Base-by-base conservation (phyloP, 441 rosid genomes). In the Populus hybrid region DNA sequence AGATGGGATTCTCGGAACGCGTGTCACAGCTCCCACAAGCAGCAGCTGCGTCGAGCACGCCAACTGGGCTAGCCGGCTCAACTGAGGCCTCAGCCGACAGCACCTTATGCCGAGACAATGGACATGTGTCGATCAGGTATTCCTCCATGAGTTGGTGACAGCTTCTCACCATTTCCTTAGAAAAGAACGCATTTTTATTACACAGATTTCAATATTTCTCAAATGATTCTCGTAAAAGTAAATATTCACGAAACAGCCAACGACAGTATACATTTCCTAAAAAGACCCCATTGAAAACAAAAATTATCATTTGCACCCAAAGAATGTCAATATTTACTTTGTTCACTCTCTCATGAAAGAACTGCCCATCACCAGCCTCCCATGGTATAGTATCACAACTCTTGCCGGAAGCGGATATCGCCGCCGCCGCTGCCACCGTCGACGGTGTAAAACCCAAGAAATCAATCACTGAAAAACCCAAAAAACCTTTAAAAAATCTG, bases 61-160 rank as follows among this genome's bases (percentile, higher is more conserved):
- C 93, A 1, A 88, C 87, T 21, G 93, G 93, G 78, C 93, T 90
- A 2, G 87, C 77, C 40, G 89, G 90, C 18, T 76, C 74, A 6
- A 73, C 65, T 59, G 69, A 77, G 69, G 77, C 85, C 84, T 83
- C 89, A 30, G 73, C 80, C 26, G 73, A 75, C 7, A 11, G 61
- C 64, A 78, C 76, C 71, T 85, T 85, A 20, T 79, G 73, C 79
- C 36, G 76, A 50, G 78, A 81, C 6, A 80, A 72, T 4, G 91
- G 89, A 80, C 93, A 90, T 81, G 88, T 88, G 88, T 88, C 91
- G 5, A 88, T 74, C 73, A 88, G 65, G 36, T 90, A 90, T 78
- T 88, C 88, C 79, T 81, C 90, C 90, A 90, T 87, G 73, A 90
- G 93, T 86, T 87, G 93, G 74, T 78, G 90, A 90, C 93, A 90